A percentile compares a stretch with the other conserved stretches of the same genome.
These are phyloP conservation scores for Malus hybrid DNA, from an alignment of 331 rosid species.

Conservation along the genomic window DNA sequence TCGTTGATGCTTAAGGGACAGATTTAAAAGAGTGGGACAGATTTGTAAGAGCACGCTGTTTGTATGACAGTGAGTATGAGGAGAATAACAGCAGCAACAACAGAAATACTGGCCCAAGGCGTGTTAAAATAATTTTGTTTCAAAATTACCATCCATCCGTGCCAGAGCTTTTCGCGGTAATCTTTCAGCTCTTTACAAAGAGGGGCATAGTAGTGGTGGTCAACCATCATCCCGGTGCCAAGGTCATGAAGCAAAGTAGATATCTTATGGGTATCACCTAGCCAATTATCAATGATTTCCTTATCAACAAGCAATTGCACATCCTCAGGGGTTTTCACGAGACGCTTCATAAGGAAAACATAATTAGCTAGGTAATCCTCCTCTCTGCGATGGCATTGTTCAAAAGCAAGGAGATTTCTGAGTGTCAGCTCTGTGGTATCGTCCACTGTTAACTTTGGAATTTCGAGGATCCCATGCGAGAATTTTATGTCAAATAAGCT, in stretches of 20 bases:
- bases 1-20: neutral
- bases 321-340: neutral
- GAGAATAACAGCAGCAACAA: neutral
- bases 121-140: neutral
- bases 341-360: neutral
- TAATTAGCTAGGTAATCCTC: neutral
- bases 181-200: neutral
- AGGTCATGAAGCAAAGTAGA: neutral
- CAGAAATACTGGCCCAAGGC: neutral
- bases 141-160: neutral
- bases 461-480: neutral
- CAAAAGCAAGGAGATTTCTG: neutral
- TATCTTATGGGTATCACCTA: neutral
- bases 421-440: neutral
- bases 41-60: neutral
- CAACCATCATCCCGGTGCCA: neutral
- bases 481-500: neutral
- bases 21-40: neutral
- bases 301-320: constrained; percentile 2
- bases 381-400: neutral
- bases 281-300: neutral
- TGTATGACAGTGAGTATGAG: neutral
- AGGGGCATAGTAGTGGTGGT: neutral
- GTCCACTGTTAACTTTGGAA: neutral
- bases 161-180: fast-evolving